Evolutionary conservation across 345 rosid species (phyloP).

Genomic region (Euclidium syriacum): DNA sequence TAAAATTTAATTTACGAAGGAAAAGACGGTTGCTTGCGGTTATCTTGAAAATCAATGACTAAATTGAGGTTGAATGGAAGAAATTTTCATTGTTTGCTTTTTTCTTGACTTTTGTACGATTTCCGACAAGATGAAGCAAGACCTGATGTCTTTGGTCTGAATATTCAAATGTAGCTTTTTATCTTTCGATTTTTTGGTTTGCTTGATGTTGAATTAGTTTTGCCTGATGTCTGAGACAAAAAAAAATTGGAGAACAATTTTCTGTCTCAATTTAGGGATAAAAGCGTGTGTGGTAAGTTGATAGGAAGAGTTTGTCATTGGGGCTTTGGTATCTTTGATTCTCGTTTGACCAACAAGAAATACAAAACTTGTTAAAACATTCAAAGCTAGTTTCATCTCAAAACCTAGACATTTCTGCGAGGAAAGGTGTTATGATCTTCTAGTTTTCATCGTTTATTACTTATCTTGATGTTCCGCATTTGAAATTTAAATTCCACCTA

Average conservation of each 20-base stretch:
- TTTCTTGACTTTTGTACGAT: background rate
- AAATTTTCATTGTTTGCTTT: background rate
- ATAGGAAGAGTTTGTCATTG: background rate
- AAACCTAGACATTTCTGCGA: background rate
- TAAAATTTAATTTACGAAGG: background rate
- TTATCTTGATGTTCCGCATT: background rate
- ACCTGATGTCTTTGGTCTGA: constrained; percentile 3
- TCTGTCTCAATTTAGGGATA: background rate
- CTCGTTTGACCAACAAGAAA: constrained; percentile 20
- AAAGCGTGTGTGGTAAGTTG: constrained; percentile 7
- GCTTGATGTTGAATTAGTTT: background rate
- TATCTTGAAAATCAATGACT: background rate
- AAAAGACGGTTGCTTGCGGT: background rate
- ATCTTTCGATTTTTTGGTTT: background rate
- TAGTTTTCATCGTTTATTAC: constrained; percentile 1
- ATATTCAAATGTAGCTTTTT: background rate
- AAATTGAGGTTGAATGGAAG: constrained; percentile 8
- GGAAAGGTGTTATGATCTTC: background rate
- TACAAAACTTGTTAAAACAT: background rate
- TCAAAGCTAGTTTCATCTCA: constrained; percentile 8
- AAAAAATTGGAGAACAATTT: background rate
- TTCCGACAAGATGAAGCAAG: background rate
- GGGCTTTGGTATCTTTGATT: background rate
- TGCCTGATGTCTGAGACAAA: background rate
- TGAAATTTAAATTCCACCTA: background rate